phyloP scores from a whole-genome alignment of 2,329 filamentous ascomycete genomes.

The Alternaria angustiovoidea region DNA sequence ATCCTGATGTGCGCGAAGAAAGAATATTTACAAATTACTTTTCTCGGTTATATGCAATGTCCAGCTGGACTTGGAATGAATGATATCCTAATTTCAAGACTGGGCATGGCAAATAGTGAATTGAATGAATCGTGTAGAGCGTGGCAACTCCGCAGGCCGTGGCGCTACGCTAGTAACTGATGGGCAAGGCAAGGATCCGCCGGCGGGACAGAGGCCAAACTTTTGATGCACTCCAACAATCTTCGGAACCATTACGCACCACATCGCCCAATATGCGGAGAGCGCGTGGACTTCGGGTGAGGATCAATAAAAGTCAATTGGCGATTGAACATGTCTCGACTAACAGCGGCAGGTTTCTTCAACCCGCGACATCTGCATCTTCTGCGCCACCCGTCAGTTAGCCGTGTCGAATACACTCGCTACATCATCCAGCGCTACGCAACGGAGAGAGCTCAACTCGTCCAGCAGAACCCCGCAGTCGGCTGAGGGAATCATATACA shows the following conservation, averaged over 20 bases:
- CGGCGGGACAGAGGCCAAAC: slow-evolving; percentile 24
- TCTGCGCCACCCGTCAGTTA: slow-evolving; percentile 49
- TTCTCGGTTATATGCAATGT: background rate
- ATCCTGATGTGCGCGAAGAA: background rate
- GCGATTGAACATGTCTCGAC: background rate
- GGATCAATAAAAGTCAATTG: background rate
- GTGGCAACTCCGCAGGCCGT: background rate
- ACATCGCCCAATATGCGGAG: slow-evolving; percentile 36
- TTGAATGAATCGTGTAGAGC: background rate
- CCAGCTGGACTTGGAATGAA: background rate
- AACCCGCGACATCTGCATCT: slow-evolving; percentile 49
- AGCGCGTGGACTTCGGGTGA: slow-evolving; percentile 42
- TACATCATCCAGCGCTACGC: slow-evolving; percentile 26
- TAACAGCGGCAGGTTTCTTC: slow-evolving; percentile 39
- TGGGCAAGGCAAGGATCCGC: slow-evolving; percentile 20
- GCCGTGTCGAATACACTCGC: slow-evolving; percentile 27
- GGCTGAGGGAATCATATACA: slow-evolving; percentile 40
- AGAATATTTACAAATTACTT: background rate
- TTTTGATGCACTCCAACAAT: slow-evolving; percentile 21
- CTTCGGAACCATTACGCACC: slow-evolving; percentile 10
- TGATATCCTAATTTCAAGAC: background rate
- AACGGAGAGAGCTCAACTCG: slow-evolving; percentile 44
- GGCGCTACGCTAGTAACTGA: slow-evolving; percentile 1
- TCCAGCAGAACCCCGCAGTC: slow-evolving; percentile 43
- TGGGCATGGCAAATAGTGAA: background rate